Conservation (phyloP, 768 basidiomycete species). For the Clathrus columnatus region DNA sequence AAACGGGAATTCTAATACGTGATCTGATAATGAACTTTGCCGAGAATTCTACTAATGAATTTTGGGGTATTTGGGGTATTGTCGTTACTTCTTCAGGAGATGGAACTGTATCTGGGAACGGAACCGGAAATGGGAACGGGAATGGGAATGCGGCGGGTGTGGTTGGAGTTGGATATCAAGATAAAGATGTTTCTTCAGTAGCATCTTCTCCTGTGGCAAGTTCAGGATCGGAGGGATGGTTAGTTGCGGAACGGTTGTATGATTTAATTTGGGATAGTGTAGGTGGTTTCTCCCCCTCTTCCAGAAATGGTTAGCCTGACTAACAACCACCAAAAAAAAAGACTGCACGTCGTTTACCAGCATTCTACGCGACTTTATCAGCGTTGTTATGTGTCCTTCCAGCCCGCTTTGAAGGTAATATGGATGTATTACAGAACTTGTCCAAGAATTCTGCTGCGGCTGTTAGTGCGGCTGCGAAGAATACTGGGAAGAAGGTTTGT, state of each 20-base stretch:
- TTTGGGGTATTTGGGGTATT: conserved; percentile 1
- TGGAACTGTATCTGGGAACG: background rate
- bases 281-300: background rate
- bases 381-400: conserved; percentile 1
- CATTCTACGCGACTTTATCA: background rate
- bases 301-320: no score
- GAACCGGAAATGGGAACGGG: background rate
- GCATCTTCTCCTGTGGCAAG: background rate
- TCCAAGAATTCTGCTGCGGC: no score
- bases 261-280: background rate
- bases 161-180: background rate
- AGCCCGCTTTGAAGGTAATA: background rate
- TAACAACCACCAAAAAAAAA: no score
- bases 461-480: background rate
- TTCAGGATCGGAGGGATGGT: background rate
- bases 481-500: conserved; percentile 2
- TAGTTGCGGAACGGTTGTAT: background rate
- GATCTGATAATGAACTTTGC: conserved; percentile 1
- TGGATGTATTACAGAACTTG: no score
- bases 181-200: no score
- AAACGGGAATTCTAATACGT: background rate
- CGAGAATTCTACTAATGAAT: background rate
- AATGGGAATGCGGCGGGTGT: background rate
- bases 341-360: background rate
- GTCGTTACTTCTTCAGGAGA: background rate